phyloP scores from a whole-genome alignment of 805 yeast genomes.

The Tetrapisispora pingtungensis region DNA sequence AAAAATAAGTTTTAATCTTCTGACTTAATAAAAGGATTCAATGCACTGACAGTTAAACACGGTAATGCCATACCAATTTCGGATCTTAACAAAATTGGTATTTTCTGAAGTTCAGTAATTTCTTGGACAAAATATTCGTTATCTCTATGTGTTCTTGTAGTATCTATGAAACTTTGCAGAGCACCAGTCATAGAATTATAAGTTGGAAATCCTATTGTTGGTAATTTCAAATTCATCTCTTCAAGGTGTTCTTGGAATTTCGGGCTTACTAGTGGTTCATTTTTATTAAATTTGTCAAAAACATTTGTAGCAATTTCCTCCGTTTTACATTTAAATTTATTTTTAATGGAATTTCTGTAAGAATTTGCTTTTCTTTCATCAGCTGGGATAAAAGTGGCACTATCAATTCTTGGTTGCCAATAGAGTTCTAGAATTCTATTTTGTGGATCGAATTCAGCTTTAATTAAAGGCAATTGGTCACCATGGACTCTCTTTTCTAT shows the following conservation, averaged over 20 bases:
- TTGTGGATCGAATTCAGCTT: constrained; percentile 83
- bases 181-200: constrained; percentile 31
- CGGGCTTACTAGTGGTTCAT: constrained; percentile 28
- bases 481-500: constrained; percentile 95
- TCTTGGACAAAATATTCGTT: constrained; percentile 66
- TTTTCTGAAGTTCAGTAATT: constrained; percentile 61
- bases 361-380: constrained; percentile 75
- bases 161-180: constrained; percentile 37
- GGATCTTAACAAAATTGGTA: constrained; percentile 80
- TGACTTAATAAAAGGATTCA: constrained; percentile 61
- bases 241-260: constrained; percentile 40
- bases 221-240: constrained; percentile 42
- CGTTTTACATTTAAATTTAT: constrained; percentile 65
- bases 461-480: constrained; percentile 84
- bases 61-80: constrained; percentile 96
- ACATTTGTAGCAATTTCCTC: constrained; percentile 53
- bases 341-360: constrained; percentile 67
- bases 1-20: background rate
- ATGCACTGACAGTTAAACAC: constrained; percentile 84
- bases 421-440: constrained; percentile 64
- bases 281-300: constrained; percentile 25
- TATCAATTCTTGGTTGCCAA: constrained; percentile 90
- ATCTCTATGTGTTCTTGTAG: constrained; percentile 52
- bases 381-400: constrained; percentile 82
- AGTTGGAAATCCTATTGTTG: constrained; percentile 30